phyloP scores from a whole-genome alignment of 2,329 filamentous ascomycete genomes.

The Boeremia lycopersici region DNA sequence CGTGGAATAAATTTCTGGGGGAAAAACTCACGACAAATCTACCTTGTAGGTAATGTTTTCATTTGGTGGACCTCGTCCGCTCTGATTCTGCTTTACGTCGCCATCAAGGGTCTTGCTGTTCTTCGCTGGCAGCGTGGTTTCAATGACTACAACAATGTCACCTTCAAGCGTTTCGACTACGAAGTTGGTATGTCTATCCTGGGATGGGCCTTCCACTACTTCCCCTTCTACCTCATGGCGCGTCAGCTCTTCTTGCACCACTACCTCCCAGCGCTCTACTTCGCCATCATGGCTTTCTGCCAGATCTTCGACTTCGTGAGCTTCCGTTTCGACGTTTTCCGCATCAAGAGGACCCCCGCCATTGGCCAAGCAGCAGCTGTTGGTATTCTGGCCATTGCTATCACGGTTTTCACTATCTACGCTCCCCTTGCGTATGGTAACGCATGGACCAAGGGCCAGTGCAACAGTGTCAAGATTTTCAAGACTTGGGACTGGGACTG shows the following conservation, averaged over 20 bases:
- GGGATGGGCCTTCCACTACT: slow-evolving; percentile 97
- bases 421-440: slow-evolving; percentile 92
- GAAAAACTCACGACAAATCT: slow-evolving; percentile 91
- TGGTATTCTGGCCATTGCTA: slow-evolving; percentile 73
- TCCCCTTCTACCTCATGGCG: slow-evolving; percentile 98
- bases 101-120: slow-evolving; percentile 86
- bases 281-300: slow-evolving; percentile 86
- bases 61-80: slow-evolving; percentile 91
- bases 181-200: slow-evolving; percentile 90
- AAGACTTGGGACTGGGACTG: slow-evolving; percentile 97
- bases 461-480: slow-evolving; percentile 85
- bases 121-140: slow-evolving; percentile 94
- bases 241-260: slow-evolving; percentile 98
- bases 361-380: slow-evolving; percentile 77
- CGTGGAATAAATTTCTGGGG: slow-evolving; percentile 99
- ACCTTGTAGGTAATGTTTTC: slow-evolving; percentile 80
- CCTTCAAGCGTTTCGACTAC: slow-evolving; percentile 97
- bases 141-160: slow-evolving; percentile 79
- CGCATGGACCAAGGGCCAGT: slow-evolving; percentile 87
- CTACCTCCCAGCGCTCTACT: slow-evolving; percentile 97
- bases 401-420: slow-evolving; percentile 81
- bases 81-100: slow-evolving; percentile 75
- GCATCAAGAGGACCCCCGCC: slow-evolving; percentile 70
- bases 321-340: slow-evolving; percentile 71
- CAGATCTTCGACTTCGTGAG: slow-evolving; percentile 88